These are phyloP conservation scores for Blastocystis hominis DNA, from an alignment of 352 stramenopile genomes.

Conservation along the genomic window DNA sequence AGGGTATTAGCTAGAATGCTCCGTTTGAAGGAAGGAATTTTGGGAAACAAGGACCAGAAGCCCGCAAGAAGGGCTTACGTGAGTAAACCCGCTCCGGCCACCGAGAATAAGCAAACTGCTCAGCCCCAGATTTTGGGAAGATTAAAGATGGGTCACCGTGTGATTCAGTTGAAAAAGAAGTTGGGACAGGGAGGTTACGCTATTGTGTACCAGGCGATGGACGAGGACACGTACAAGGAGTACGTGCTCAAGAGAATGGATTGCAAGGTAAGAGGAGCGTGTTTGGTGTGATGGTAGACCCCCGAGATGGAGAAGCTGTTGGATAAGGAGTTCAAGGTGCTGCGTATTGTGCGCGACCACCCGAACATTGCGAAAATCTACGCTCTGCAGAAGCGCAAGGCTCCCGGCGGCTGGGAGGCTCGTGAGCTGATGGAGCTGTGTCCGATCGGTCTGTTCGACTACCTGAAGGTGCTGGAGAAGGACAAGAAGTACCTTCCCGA, in stretches of 20 bases:
- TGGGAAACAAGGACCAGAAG: neutral
- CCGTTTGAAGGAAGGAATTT: constrained; percentile 26
- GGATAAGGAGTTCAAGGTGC: constrained; percentile 5
- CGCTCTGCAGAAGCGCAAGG: constrained; percentile 19
- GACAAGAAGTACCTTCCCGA: constrained; percentile 67
- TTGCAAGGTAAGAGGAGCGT: neutral
- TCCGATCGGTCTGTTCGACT: constrained; percentile 79
- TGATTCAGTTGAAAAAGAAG: constrained; percentile 46
- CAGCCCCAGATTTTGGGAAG: constrained; percentile 10
- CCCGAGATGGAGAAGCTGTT: constrained; percentile 33
- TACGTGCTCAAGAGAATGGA: constrained; percentile 53
- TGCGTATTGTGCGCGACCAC: neutral
- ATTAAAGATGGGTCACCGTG: neutral
- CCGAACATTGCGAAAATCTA: neutral
- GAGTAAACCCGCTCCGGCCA: neutral
- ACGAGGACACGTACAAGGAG: neutral
- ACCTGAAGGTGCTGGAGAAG: constrained; percentile 75
- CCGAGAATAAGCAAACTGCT: neutral
- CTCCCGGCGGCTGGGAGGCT: constrained; percentile 67
- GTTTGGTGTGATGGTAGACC: neutral
- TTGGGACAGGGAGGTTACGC: constrained; percentile 41
- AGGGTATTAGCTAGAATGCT: neutral
- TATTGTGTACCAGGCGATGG: neutral
- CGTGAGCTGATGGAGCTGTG: constrained; percentile 92
- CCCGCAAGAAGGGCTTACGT: neutral